Conservation (phyloP, 2,329 filamentous ascomycete genomes). For the Akanthomyces dipterigenus region DNA sequence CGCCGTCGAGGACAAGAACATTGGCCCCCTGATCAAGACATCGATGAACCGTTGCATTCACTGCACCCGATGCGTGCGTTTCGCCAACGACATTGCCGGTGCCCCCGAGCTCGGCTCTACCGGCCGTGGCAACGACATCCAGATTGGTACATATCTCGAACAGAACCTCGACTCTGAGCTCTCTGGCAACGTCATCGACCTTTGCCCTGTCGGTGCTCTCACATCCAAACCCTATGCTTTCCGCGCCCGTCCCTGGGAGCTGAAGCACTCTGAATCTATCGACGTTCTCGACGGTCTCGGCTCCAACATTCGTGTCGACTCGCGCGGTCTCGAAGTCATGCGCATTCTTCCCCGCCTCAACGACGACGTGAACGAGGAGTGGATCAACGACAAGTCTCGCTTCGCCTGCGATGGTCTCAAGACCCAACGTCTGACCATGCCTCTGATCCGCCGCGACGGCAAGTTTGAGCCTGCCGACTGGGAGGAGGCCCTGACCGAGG, state of each 20-base stretch:
- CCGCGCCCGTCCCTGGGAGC: constrained; percentile 91
- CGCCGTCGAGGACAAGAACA: constrained; percentile 98
- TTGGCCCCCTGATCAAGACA: constrained; percentile 95
- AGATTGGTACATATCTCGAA: constrained; percentile 97
- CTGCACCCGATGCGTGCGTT: constrained; percentile 95
- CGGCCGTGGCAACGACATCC: constrained; percentile 92
- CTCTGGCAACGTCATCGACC: constrained; percentile 95
- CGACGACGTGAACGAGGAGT: constrained; percentile 98
- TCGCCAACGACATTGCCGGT: constrained; percentile 94
- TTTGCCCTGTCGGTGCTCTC: constrained; percentile 93
- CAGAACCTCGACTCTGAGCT: constrained; percentile 88
- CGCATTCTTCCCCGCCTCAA: constrained; percentile 87
- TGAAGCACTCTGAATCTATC: constrained; percentile 92
- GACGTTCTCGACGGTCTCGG: constrained; percentile 90
- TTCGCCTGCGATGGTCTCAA: constrained; percentile 96
- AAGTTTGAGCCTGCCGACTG: constrained; percentile 90
- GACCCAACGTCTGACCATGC: constrained; percentile 91
- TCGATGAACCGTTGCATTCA: constrained; percentile 99
- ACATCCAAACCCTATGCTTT: constrained; percentile 98
- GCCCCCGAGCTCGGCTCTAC: constrained; percentile 91
- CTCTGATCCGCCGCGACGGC: constrained; percentile 78
- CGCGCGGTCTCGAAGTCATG: constrained; percentile 93
- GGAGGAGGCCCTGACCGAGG: constrained; percentile 90
- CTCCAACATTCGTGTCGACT: constrained; percentile 90
- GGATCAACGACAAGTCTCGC: constrained; percentile 98